A percentile compares a stretch with the other conserved stretches of the same genome.
These are phyloP conservation scores for Actinomucor elegans DNA, from an alignment of 371 early-diverging fungal species.

Conservation along the genomic window DNA sequence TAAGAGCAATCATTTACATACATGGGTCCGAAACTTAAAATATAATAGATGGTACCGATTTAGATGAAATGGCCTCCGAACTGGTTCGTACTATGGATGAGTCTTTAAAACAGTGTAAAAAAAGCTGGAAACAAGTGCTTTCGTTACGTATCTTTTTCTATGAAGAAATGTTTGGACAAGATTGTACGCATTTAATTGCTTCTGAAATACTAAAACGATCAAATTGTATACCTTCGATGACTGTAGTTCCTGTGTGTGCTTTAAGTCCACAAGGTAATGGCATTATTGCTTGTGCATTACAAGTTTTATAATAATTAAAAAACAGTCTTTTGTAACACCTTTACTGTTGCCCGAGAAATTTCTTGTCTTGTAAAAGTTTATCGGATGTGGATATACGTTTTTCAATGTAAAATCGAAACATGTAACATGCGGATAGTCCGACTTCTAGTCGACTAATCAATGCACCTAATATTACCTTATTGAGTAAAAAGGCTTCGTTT, in stretches of 20 bases:
- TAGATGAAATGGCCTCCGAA: not conserved
- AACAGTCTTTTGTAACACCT: not conserved
- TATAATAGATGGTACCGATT: not conserved
- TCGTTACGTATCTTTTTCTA: constrained; percentile 11
- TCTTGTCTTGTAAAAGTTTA: too few species aligned
- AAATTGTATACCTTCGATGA: constrained; percentile 6
- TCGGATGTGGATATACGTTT: too few species aligned
- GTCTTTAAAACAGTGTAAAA: constrained; percentile 5
- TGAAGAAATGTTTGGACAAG: not conserved
- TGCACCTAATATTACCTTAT: too few species aligned
- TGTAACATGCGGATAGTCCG: too few species aligned
- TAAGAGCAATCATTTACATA: too few species aligned
- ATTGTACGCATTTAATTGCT: not conserved
- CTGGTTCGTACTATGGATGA: not conserved
- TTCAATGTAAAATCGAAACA: too few species aligned
- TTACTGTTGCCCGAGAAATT: too few species aligned
- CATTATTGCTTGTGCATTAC: constrained; percentile 10
- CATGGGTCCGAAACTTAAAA: too few species aligned
- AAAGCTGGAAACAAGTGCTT: constrained; percentile 9
- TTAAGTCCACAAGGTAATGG: constrained; percentile 6
- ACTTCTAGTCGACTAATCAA: too few species aligned
- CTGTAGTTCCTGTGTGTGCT: constrained; percentile 12
- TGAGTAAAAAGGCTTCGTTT: too few species aligned
- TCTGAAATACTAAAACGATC: not conserved
- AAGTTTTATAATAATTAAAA: constrained; percentile 12